These are phyloP conservation scores for Fusarium sp. DNA, from an alignment of 2,329 filamentous ascomycete species.

Conservation along the genomic window DNA sequence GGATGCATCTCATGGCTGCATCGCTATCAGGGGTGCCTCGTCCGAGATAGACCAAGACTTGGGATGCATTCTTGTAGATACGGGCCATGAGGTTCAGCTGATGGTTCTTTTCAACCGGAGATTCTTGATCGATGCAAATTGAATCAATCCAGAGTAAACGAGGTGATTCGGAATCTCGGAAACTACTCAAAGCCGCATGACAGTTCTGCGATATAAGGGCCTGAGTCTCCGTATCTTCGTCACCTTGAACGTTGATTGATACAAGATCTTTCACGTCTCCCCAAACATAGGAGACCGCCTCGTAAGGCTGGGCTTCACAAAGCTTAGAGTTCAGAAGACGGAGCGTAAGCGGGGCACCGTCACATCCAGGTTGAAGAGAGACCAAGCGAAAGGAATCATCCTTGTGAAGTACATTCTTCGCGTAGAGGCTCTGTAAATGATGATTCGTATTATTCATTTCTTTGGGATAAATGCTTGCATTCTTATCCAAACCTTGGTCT, in stretches of 20 bases:
- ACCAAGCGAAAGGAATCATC: neutral
- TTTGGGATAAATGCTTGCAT: rapidly evolving
- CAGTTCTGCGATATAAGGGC: neutral
- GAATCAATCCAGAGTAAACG: neutral
- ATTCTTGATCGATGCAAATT: neutral
- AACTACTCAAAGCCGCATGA: neutral
- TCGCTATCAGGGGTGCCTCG: neutral
- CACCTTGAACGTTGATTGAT: neutral
- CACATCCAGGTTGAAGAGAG: neutral
- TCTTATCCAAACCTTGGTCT: rapidly evolving
- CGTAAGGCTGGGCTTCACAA: neutral
- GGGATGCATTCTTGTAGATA: neutral
- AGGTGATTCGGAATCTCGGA: neutral
- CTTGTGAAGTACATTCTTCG: neutral
- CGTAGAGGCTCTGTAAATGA: neutral
- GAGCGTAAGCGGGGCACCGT: neutral
- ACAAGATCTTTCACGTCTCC: neutral
- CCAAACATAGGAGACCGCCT: neutral
- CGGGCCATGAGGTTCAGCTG: neutral
- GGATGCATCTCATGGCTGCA: neutral
- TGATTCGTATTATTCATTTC: neutral
- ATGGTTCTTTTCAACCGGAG: neutral
- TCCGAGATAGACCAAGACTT: neutral
- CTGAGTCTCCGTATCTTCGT: neutral
- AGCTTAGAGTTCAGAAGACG: neutral